phyloP scores from a whole-genome alignment of 2,329 filamentous ascomycete genomes.

The Acrocalymma vagum region DNA sequence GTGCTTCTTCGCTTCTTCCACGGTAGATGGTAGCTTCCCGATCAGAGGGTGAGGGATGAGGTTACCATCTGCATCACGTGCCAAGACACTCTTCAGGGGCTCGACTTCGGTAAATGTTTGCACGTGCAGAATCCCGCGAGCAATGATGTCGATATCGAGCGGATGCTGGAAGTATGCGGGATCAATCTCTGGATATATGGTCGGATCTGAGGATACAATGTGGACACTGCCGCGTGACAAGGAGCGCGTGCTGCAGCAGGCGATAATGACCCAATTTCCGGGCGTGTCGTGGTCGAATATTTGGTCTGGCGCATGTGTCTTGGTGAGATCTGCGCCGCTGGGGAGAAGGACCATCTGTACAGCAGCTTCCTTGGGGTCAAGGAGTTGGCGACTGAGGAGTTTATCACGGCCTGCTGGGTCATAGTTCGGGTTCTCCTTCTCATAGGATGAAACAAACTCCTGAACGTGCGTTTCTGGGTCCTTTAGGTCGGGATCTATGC shows the following conservation, averaged over 20 bases:
- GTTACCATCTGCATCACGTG: slow-evolving; percentile 28
- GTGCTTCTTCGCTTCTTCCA: slow-evolving; percentile 33
- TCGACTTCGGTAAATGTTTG: slow-evolving; percentile 38
- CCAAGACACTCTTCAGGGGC: slow-evolving; percentile 36
- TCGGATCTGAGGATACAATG: slow-evolving; percentile 47
- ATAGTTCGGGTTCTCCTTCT: slow-evolving; percentile 24
- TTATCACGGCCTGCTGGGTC: slow-evolving; percentile 32
- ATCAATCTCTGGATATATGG: slow-evolving; percentile 50
- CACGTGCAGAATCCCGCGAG: slow-evolving; percentile 43
- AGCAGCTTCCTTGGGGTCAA: slow-evolving; percentile 33
- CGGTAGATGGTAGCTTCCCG: slow-evolving; percentile 15
- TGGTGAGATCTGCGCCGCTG: slow-evolving; percentile 19
- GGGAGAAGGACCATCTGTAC: slow-evolving; percentile 28
- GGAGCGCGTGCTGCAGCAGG: slow-evolving; percentile 31
- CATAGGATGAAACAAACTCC: slow-evolving; percentile 22
- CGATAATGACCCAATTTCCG: slow-evolving; percentile 31
- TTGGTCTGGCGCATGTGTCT: slow-evolving; percentile 10
- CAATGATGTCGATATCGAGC: slow-evolving; percentile 53
- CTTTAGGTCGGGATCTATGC: slow-evolving; percentile 26
- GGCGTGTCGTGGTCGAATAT: slow-evolving; percentile 24
- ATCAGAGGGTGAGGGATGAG: slow-evolving; percentile 12
- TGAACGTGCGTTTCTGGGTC: slow-evolving; percentile 29
- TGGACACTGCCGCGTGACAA: slow-evolving; percentile 55
- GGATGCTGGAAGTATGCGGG: slow-evolving; percentile 55
- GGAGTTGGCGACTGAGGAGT: slow-evolving; percentile 30